Percentiles rank a stretch among this genome's conserved stretches.
These are phyloP conservation scores for Phyllosticta citriasiana DNA, from an alignment of 2,329 filamentous ascomycete species.

Conservation along the genomic window DNA sequence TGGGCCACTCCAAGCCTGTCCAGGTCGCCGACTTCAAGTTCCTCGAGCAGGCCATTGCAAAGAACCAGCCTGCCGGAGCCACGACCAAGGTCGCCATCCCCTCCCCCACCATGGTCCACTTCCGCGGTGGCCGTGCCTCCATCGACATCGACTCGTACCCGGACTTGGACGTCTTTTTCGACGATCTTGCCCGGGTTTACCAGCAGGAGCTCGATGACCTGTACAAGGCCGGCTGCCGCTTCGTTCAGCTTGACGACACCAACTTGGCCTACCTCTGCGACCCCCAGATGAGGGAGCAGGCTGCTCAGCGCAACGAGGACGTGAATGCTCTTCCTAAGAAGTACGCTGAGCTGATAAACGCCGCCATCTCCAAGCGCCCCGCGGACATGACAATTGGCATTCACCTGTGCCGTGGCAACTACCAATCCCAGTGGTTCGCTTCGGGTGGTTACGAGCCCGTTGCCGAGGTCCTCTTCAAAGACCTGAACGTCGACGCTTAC, in stretches of 20 bases:
- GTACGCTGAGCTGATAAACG: constrained; percentile 47
- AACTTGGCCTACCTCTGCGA: constrained; percentile 52
- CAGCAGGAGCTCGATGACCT: constrained; percentile 45
- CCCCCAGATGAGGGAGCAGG: constrained; percentile 45
- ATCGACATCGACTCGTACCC: constrained; percentile 46
- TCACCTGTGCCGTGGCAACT: constrained; percentile 49
- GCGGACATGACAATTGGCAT: constrained; percentile 47
- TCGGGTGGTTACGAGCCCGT: constrained; percentile 50
- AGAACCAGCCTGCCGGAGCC: constrained; percentile 24
- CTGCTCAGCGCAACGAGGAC: constrained; percentile 43
- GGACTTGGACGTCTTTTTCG: constrained; percentile 45
- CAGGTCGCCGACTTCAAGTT: constrained; percentile 48
- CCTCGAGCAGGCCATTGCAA: constrained; percentile 39
- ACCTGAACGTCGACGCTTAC: constrained; percentile 48
- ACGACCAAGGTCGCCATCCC: constrained; percentile 49
- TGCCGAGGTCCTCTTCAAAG: constrained; percentile 47
- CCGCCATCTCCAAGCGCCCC: constrained; percentile 42
- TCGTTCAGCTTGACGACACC: constrained; percentile 50
- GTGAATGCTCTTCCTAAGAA: constrained; percentile 39
- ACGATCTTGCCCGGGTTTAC: constrained; percentile 45
- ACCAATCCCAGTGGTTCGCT: constrained; percentile 48
- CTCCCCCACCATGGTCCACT: constrained; percentile 51
- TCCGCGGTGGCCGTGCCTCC: constrained; percentile 44
- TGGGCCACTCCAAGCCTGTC: constrained; percentile 42
- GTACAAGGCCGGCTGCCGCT: constrained; percentile 46